Evolutionary conservation across 495 filamentous ascomycete genomes (phyloP), one percentile per base, ranked within the genome.

Genomic region (Astrocystis sublimbata): DNA sequence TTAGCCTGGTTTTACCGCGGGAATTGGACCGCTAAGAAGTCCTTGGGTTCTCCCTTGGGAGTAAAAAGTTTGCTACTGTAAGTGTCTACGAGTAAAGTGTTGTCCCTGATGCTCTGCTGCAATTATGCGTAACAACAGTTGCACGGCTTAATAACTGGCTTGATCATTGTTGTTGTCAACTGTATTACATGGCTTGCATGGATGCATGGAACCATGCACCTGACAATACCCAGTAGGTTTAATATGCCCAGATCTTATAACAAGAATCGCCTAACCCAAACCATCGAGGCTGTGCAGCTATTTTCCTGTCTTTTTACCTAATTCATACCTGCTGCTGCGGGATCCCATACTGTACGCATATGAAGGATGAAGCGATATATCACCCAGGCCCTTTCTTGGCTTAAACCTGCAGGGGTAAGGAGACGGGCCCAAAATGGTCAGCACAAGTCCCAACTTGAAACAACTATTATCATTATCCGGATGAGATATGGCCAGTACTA

Each of bases 361-460:
- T 36, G 19, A 43, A n/a, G 13, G 53, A 38, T 56, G 53, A 30
- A 45, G 38, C 54, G 8, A n/a, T 31, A 28, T 1, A 30, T 17
- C 5, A 55, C n/a, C 8, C 15, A 2, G 6, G 15, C 54, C 54
- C 40, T n/a, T 31, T 15, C 26, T 35, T 52, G 49, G n/a, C 49
- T 52, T 35, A 21, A 28, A n/a, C 7, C 54, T 57, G 54, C 54
- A 57, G 54, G 54, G 52, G 7, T 21, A 43, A 57, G 40, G 52
- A 28, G 38, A 56, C 38, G 47, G 47, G 24, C 26, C 23, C 24
- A 42, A 35, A 17, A 42, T 54, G 52, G n/a, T 26, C 52, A 8
- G n/a, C 52, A 40, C 8, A 57, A 43, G 38, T 33, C 38, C 1
- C 40, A 56, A 56, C 38, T 17, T 57, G 54, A 57, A 57, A 57